Percentiles rank a stretch among this genome's conserved stretches.
These are phyloP conservation scores for barrel medic (Medicago truncatula) DNA, from an alignment of 306 rosid species.

Conservation along the genomic window DNA sequence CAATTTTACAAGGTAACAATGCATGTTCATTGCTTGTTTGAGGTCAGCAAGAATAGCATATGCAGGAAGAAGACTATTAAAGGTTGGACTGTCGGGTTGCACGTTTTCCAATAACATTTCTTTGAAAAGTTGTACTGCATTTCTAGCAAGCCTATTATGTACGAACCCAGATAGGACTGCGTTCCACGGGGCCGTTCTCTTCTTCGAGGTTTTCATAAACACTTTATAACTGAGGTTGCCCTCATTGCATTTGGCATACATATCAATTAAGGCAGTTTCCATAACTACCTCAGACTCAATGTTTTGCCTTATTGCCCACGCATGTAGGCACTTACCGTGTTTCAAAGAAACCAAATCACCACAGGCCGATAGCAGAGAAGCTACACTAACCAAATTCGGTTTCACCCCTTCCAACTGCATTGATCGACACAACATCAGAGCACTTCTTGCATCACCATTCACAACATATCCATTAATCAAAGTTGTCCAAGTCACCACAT, in stretches of 20 bases:
- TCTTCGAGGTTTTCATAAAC: constrained; percentile 63
- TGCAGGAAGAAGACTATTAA: constrained; percentile 79
- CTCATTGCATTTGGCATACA: constrained; percentile 66
- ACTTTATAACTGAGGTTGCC: constrained; percentile 57
- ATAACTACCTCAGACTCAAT: constrained; percentile 71
- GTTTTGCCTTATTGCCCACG: constrained; percentile 74
- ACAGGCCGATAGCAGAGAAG: constrained; percentile 77
- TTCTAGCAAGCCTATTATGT: constrained; percentile 66
- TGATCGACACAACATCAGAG: constrained; percentile 60
- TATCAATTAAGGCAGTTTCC: constrained; percentile 84
- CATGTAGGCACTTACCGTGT: constrained; percentile 75
- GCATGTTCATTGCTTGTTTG: constrained; percentile 70
- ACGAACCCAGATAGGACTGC: constrained; percentile 73
- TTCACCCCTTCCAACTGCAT: constrained; percentile 73
- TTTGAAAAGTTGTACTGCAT: constrained; percentile 69
- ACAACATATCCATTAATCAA: constrained; percentile 77
- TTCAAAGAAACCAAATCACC: constrained; percentile 55
- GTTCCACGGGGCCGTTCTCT: constrained; percentile 79
- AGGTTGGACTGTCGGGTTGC: constrained; percentile 66
- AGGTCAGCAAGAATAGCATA: constrained; percentile 77
- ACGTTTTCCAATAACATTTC: constrained; percentile 65
- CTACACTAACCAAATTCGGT: constrained; percentile 70
- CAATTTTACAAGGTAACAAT: constrained; percentile 63
- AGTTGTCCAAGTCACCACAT: constrained; percentile 89
- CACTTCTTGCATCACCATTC: constrained; percentile 67